A percentile compares a stretch with the other conserved stretches of the same genome.
Evolutionary conservation across 106 monocot species (phyloP).

Genomic region (Dioscorea alata): DNA sequence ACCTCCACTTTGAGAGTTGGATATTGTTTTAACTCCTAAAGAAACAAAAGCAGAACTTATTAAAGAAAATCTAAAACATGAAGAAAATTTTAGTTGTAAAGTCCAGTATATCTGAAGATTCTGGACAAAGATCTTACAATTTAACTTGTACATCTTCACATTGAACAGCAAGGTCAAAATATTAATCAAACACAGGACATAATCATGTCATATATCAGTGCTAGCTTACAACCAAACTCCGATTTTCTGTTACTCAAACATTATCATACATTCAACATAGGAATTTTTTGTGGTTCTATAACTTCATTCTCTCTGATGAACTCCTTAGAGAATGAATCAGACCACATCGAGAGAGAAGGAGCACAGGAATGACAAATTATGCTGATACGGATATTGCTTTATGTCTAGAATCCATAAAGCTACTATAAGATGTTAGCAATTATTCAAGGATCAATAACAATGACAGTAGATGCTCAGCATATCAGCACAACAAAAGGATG

Average conservation of each 20-base stretch:
- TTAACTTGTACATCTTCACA: background rate
- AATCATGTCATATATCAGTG: background rate
- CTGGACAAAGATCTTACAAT: background rate
- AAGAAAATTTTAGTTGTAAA: background rate
- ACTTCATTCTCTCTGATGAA: too few species aligned
- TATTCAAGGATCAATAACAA: too few species aligned
- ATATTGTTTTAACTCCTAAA: constrained; percentile 56
- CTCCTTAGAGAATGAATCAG: too few species aligned
- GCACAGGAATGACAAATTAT: too few species aligned
- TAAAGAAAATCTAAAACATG: too few species aligned
- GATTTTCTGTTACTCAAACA: background rate
- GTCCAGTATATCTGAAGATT: background rate
- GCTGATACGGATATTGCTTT: too few species aligned
- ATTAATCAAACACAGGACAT: background rate
- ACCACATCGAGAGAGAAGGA: too few species aligned
- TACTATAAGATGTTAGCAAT: too few species aligned
- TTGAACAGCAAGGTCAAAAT: background rate
- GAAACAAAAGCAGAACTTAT: background rate
- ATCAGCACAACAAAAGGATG: too few species aligned
- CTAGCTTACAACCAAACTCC: background rate
- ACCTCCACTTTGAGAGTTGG: constrained; percentile 54
- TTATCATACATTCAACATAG: background rate
- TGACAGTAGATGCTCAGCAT: too few species aligned
- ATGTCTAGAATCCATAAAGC: too few species aligned
- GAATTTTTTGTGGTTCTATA: too few species aligned